Evolutionary conservation across 208 protist genomes (phyloP).

Genomic region (Crithidia thermophila): DNA sequence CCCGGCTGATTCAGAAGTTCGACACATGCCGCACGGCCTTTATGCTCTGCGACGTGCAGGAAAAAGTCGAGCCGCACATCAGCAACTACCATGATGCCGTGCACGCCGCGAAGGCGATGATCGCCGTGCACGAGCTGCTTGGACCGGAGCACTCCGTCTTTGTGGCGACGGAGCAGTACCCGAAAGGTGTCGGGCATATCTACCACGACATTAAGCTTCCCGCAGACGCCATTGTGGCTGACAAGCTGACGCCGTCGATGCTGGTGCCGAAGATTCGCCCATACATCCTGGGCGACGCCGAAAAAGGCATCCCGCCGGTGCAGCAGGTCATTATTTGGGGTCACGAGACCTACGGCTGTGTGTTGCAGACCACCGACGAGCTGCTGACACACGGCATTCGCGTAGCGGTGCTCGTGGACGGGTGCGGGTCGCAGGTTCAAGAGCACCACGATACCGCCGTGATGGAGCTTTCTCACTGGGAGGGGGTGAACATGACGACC

Average conservation of each 20-base stretch:
- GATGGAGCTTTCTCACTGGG: constrained; percentile 43
- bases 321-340: constrained; percentile 78
- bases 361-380: constrained; percentile 65
- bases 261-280: constrained; percentile 37
- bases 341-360: constrained; percentile 73
- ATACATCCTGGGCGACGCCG: constrained; percentile 38
- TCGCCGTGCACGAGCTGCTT: constrained; percentile 34
- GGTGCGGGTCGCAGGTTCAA: constrained; percentile 35
- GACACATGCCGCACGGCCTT: constrained; percentile 60
- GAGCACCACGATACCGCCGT: constrained; percentile 40
- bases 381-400: constrained; percentile 56
- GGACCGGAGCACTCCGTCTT: constrained; percentile 41
- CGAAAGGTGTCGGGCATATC: constrained; percentile 38
- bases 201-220: constrained; percentile 48
- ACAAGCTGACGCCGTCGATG: constrained; percentile 62
- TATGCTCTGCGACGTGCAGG: constrained; percentile 74
- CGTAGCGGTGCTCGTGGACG: constrained; percentile 62
- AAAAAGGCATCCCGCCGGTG: constrained; percentile 41
- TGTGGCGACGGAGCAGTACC: constrained; percentile 57
- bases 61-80: constrained; percentile 39
- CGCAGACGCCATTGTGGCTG: constrained; percentile 28
- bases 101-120: constrained; percentile 52
- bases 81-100: constrained; percentile 48
- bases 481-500: constrained; percentile 40
- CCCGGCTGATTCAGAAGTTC: constrained; percentile 32